Evolutionary conservation across 768 basidiomycete genomes (phyloP), one percentile per base, ranked within the genome.

Genomic region (Termitomyces heimii): DNA sequence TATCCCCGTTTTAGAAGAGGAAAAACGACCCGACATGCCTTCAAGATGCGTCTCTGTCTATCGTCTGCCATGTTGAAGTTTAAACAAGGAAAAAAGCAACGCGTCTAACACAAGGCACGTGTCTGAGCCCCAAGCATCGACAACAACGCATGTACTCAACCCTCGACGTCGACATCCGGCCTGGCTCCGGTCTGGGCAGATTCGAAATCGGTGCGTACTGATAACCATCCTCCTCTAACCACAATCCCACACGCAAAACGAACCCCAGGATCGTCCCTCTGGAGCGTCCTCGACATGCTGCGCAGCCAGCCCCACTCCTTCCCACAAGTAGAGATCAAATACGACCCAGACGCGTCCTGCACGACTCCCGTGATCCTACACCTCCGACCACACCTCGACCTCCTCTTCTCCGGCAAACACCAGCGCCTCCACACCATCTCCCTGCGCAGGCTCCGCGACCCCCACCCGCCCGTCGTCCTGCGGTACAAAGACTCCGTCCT

Each of bases 321-420:
- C 60, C 91, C 91, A 44, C 86, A 89, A 63, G 83, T 93, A 53
- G 89, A 92, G 60, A 76, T 94, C 67, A 91, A 91, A 71, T 92
- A 85, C 62, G 91, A 94, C 66, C 81, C 83, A 29, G 87, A 89
- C 63, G 71, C 84, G 31, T 80, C 88, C 14, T 75, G 82, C 13
- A 84, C 79, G 1, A 88, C 89, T 0, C 89, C 90, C 1, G 76
- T 93, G 24, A 79, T 94, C 64, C 72, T 94, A 0, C 89, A 92
- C 64, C 71, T 92, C 28, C 84, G 86, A 18, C 91, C 91, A 1
- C 88, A 93, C 67, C 75, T 94, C 53, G 89, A 92, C 67, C 79
- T 94, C n/a, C 77, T 94, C 44, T 94, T 93, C 70, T 90, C 91
- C 18, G 84, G 86, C 12, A 80, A 81, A 62, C 79, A 86, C 58